Evolutionary conservation across 805 yeast genomes (phyloP), one percentile per base, ranked within the genome.

Genomic region (Yamadazyma paraphyllophila): DNA sequence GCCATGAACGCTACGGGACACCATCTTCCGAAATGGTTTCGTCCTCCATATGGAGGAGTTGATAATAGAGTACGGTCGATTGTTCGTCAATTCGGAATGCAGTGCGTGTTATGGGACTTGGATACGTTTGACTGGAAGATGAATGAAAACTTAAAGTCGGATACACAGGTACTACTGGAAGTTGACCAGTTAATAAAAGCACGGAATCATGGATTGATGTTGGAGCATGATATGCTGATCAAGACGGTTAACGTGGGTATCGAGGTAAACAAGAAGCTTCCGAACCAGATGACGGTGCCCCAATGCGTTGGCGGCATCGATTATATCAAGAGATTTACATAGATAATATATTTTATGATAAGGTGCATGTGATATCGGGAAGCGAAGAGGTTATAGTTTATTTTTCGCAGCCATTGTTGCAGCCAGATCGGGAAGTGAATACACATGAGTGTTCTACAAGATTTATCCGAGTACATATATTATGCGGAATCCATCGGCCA

Each of bases 21-120:
- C 24, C 91, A 90, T 57, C 61, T 87, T 8, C 99, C 99, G 6
- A 85, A 84, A 58, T 92, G 92, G 87, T 92, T 87, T 63, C 77
- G 99, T 54, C 99, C 99, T 0, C 99, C 99, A 1, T 92, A 88
- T 60, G 99, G 98, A 0, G 97, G 96, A 0, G 74, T 88, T 29
- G 99, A 92, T 66, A 84, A 90, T 61, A 71, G 98, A 44, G 85
- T 92, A 1, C 71, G 98, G 46, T 68, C 82, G 1, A 87, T 92
- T 44, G 77, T 88, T 12, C 71, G 91, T 43, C 87, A 84, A 64
- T 85, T 92, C 63, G 96, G 97, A 0, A 77, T 92, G 75, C 89
- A 84, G 57, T 81, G 87, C 4, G 97, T 86, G 20, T 65, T 92
- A 29, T 92, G 98, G 99, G 94, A 89, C 60, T 80, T 77, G 57